Evolutionary conservation across 352 stramenopile species (phyloP).

Genomic region (Globisporangium canariense): DNA sequence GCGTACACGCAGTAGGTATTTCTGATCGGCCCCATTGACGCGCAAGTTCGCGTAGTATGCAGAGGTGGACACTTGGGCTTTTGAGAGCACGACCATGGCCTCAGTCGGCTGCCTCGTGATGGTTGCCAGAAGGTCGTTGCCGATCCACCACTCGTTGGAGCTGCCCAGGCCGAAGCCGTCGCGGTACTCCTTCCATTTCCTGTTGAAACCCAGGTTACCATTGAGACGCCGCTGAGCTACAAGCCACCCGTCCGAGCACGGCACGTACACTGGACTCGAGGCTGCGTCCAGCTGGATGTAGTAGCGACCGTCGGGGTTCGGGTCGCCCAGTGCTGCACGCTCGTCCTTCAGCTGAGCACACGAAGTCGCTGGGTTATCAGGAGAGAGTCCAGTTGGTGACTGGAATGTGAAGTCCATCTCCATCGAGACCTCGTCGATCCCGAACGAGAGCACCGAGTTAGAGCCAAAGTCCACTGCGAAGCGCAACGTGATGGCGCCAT

Average conservation of each 20-base stretch:
- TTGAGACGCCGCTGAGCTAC: constrained; percentile 45
- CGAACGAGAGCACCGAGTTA: constrained; percentile 40
- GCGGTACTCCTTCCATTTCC: constrained; percentile 58
- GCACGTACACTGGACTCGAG: constrained; percentile 25
- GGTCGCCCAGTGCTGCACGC: constrained; percentile 30
- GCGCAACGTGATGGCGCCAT: constrained; percentile 26
- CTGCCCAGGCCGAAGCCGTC: constrained; percentile 48
- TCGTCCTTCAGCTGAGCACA: constrained; percentile 49
- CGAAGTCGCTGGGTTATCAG: constrained; percentile 37
- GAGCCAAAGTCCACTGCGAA: constrained; percentile 46
- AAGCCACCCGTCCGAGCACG: constrained; percentile 59
- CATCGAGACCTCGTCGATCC: constrained; percentile 63
- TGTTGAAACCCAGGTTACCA: constrained; percentile 51
- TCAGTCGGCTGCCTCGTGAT: constrained; percentile 37
- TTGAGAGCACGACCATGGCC: constrained; percentile 52
- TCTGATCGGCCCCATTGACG: constrained; percentile 39
- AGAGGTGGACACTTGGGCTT: constrained; percentile 33
- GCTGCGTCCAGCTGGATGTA: constrained; percentile 38
- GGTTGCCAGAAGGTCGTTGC: constrained; percentile 36
- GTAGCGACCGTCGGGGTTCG: constrained; percentile 54
- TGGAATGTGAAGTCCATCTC: constrained; percentile 56
- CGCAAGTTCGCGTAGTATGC: constrained; percentile 47
- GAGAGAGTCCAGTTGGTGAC: constrained; percentile 42
- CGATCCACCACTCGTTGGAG: constrained; percentile 56
- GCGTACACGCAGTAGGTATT: constrained; percentile 40